Evolutionary conservation across 441 rosid species (phyloP).

Genomic region (Jatropha multifida): DNA sequence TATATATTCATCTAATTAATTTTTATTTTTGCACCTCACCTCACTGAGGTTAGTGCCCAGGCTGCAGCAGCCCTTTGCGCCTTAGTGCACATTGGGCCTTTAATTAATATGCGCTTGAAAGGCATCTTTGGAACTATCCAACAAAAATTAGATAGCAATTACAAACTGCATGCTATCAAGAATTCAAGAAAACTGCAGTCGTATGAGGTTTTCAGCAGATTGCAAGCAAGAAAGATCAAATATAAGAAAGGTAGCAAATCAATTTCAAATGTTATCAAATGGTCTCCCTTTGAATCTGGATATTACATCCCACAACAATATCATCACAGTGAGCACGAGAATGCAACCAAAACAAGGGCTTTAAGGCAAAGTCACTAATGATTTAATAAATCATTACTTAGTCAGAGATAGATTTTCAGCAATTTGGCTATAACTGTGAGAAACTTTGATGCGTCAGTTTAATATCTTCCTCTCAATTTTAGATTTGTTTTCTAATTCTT

Average conservation of each 20-base stretch:
- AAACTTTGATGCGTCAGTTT: neutral
- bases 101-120: too few species aligned
- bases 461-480: neutral
- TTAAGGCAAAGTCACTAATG: neutral
- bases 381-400: neutral
- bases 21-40: too few species aligned
- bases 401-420: too few species aligned
- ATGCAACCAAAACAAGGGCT: neutral
- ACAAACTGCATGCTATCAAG: neutral
- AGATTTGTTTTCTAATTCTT: neutral
- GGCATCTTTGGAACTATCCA: neutral
- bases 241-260: neutral
- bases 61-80: too few species aligned
- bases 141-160: neutral
- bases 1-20: too few species aligned
- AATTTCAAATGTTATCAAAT: neutral
- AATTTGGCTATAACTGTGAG: too few species aligned
- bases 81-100: too few species aligned
- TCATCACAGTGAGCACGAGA: neutral
- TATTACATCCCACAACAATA: neutral
- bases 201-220: neutral
- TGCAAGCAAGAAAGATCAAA: neutral
- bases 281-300: neutral
- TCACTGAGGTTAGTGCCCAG: too few species aligned
- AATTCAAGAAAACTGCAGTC: neutral